Evolutionary conservation across 306 rosid genomes (phyloP).

Genomic region (Nissolia schottii): DNA sequence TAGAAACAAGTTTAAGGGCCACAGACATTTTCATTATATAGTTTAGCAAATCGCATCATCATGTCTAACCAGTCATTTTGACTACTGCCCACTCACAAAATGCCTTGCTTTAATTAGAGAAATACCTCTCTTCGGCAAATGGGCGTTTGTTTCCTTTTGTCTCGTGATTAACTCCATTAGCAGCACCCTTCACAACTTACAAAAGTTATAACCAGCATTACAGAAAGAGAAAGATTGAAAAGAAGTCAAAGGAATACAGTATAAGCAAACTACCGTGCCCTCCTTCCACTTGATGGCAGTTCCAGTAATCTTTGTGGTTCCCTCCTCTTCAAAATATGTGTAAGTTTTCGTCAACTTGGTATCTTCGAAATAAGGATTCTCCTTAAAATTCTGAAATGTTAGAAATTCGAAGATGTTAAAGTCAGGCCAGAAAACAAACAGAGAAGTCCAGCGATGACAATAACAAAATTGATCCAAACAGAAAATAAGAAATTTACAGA

Average conservation of each 20-base stretch:
- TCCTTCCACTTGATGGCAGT: constrained; percentile 69
- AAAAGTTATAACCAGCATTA: constrained; percentile 1
- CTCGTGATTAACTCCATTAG: constrained; percentile 48
- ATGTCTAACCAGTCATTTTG: background rate
- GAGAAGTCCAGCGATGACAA: background rate
- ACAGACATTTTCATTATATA: background rate
- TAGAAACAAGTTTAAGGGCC: background rate
- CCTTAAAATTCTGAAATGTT: constrained; percentile 48
- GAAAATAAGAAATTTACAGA: background rate
- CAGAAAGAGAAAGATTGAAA: background rate
- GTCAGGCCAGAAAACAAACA: background rate
- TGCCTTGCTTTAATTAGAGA: background rate
- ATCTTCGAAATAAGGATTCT: constrained; percentile 64
- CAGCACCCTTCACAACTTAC: constrained; percentile 39
- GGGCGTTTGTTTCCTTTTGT: constrained; percentile 57
- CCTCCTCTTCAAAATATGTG: constrained; percentile 47
- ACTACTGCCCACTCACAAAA: background rate
- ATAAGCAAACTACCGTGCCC: constrained; percentile 44
- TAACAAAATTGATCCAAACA: background rate
- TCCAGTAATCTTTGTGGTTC: constrained; percentile 48
- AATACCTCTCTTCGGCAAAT: constrained; percentile 46
- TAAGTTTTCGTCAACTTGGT: constrained; percentile 51
- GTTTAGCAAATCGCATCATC: background rate
- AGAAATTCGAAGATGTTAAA: background rate
- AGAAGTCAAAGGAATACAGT: background rate